Evolutionary conservation across 2,329 filamentous ascomycete species (phyloP).

Genomic region (Penicillium psychrosexuale): DNA sequence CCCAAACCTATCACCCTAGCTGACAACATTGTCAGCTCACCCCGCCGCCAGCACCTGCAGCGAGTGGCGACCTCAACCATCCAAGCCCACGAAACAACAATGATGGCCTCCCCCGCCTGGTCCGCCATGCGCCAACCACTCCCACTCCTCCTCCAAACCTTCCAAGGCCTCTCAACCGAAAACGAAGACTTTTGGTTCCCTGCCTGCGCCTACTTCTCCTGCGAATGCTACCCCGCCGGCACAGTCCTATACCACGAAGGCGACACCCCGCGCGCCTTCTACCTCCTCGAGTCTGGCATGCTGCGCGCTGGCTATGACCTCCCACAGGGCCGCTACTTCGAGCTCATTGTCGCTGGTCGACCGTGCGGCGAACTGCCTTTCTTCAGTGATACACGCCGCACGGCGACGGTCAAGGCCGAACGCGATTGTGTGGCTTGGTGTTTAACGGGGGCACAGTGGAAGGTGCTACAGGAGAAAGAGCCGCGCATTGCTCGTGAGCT

Average conservation of each 20-base stretch:
- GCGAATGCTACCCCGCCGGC: slow-evolving; percentile 64
- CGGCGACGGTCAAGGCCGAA: slow-evolving; percentile 81
- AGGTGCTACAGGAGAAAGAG: slow-evolving; percentile 66
- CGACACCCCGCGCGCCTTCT: slow-evolving; percentile 77
- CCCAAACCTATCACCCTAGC: slow-evolving; percentile 26
- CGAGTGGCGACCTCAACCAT: slow-evolving; percentile 75
- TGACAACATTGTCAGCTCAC: slow-evolving; percentile 67
- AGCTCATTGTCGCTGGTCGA: slow-evolving; percentile 89
- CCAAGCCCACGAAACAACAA: slow-evolving; percentile 51
- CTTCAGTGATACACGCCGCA: slow-evolving; percentile 85
- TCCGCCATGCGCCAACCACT: slow-evolving; percentile 85
- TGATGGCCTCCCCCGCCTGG: slow-evolving; percentile 64
- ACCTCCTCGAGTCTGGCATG: slow-evolving; percentile 84
- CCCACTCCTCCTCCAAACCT: slow-evolving; percentile 89
- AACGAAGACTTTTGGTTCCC: slow-evolving; percentile 97
- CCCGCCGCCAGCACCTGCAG: slow-evolving; percentile 72
- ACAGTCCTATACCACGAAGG: slow-evolving; percentile 74
- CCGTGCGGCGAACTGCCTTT: slow-evolving; percentile 96
- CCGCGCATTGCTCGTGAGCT: slow-evolving; percentile 79
- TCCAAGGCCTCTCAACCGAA: slow-evolving; percentile 77
- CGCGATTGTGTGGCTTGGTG: slow-evolving; percentile 79
- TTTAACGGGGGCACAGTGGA: slow-evolving; percentile 70
- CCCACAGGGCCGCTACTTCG: slow-evolving; percentile 82
- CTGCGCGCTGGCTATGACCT: slow-evolving; percentile 86
- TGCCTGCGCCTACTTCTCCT: slow-evolving; percentile 70